These are phyloP conservation scores for Starmerella etchellsii DNA, from an alignment of 805 yeast genomes.

Conservation along the genomic window DNA sequence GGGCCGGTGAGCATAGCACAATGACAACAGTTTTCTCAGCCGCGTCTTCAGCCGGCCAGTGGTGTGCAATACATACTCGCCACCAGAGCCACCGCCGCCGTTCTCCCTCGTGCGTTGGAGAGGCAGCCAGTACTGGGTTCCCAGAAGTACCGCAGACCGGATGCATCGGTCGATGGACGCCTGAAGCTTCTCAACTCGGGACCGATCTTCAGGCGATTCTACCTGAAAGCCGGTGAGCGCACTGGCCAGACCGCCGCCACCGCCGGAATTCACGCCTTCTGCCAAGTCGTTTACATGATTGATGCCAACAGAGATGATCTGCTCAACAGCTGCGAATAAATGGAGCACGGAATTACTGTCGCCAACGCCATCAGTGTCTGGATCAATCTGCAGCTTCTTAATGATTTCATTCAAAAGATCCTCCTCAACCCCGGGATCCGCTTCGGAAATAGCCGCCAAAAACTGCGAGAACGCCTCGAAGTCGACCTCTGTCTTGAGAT, in stretches of 20 bases:
- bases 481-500: slow-evolving; percentile 13
- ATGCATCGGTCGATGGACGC: slow-evolving; percentile 13
- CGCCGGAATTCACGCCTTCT: neutral
- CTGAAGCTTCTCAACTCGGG: slow-evolving; percentile 40
- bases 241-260: slow-evolving; percentile 7
- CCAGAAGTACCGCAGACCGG: slow-evolving; percentile 10
- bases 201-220: slow-evolving; percentile 45
- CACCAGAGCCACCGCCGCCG: neutral
- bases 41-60: slow-evolving; percentile 23
- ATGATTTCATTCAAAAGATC: slow-evolving; percentile 3
- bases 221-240: slow-evolving; percentile 36
- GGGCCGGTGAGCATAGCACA: slow-evolving; percentile 17
- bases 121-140: slow-evolving; percentile 19
- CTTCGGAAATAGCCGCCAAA: slow-evolving; percentile 5
- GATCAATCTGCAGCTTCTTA: neutral
- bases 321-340: slow-evolving; percentile 7
- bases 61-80: slow-evolving; percentile 14
- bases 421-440: slow-evolving; percentile 8
- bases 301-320: slow-evolving; percentile 4
- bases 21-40: slow-evolving; percentile 19
- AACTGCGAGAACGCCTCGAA: slow-evolving; percentile 13
- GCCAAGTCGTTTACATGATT: neutral
- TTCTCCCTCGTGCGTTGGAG: slow-evolving; percentile 11
- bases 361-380: slow-evolving; percentile 5
- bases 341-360: slow-evolving; percentile 5